A percentile compares a stretch with the other conserved stretches of the same genome.
Evolutionary conservation across 225 moss, liverwort and hornwort species (phyloP).

Genomic region (Sphagnum contortum): DNA sequence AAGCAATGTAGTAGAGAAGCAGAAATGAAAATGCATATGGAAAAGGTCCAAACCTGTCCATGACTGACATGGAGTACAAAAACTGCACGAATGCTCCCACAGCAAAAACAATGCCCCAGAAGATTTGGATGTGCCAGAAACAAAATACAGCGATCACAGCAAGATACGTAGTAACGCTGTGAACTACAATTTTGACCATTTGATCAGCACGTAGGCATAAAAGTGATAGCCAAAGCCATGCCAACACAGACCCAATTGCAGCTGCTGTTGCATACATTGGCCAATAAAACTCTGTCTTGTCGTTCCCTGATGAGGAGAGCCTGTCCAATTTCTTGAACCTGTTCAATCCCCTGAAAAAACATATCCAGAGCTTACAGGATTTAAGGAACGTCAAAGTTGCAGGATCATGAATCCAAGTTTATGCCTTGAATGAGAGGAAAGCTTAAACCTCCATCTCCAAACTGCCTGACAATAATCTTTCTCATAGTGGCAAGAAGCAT

Average conservation of each 20-base stretch:
- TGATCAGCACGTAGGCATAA: conserved; percentile 36
- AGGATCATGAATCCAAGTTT: too few species aligned
- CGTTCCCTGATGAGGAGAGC: conserved; percentile 10
- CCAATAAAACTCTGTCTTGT: conserved; percentile 30
- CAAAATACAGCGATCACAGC: conserved; percentile 40
- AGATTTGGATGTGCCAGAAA: conserved; percentile 37
- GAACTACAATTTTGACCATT: conserved; percentile 41
- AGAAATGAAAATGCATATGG: too few species aligned
- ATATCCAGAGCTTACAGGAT: too few species aligned
- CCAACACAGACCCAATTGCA: conserved; percentile 27
- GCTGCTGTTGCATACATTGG: conserved; percentile 33
- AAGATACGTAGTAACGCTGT: conserved; percentile 43
- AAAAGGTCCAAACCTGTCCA: conserved; percentile 27
- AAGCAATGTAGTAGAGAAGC: too few species aligned
- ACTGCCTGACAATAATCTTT: too few species aligned
- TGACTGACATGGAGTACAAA: conserved; percentile 39
- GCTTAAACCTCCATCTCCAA: too few species aligned
- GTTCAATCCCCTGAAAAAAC: conserved; percentile 8
- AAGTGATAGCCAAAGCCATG: conserved; percentile 23
- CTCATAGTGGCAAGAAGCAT: too few species aligned
- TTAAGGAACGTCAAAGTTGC: too few species aligned
- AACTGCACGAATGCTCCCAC: conserved; percentile 36
- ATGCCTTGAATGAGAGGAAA: too few species aligned
- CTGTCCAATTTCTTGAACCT: conserved; percentile 20
- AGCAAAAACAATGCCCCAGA: conserved; percentile 38